phyloP scores from a whole-genome alignment of 2,329 filamentous ascomycete genomes.

The Diaporthe velutina region DNA sequence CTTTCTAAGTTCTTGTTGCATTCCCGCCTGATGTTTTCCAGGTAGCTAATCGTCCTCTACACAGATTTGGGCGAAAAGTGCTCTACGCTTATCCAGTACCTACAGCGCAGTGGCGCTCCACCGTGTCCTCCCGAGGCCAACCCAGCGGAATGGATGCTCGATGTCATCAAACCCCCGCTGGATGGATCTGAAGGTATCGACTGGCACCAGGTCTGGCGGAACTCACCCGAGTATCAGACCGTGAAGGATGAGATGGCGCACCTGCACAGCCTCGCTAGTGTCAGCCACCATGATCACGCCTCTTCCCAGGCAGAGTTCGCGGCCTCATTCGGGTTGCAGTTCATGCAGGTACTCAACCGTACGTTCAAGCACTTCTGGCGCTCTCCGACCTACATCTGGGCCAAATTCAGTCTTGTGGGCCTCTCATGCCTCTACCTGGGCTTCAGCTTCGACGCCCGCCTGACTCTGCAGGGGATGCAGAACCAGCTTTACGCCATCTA shows the following conservation, averaged over 20 bases:
- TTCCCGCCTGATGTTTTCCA: not conserved
- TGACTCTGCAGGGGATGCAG: not conserved
- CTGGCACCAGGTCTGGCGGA: not conserved
- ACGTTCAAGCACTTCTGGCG: not conserved
- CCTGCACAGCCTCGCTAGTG: not conserved
- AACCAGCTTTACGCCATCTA: not conserved
- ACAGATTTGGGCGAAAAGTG: not conserved
- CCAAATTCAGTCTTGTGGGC: not conserved
- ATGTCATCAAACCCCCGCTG: not conserved
- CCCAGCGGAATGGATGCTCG: conserved; percentile 9
- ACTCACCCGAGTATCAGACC: not conserved
- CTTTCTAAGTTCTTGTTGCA: not conserved
- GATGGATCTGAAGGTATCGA: not conserved
- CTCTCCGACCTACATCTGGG: not conserved
- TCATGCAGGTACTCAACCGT: not conserved
- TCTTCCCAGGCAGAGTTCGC: not conserved
- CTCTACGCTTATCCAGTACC: not conserved
- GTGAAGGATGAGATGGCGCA: not conserved
- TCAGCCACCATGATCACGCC: not conserved
- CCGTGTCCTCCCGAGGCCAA: not conserved
- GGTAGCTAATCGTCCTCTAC: not conserved
- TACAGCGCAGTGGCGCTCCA: not conserved
- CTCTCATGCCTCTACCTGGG: not conserved
- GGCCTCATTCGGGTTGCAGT: not conserved
- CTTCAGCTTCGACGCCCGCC: not conserved